Evolutionary conservation across 2,329 filamentous ascomycete species (phyloP).

Genomic region (Leptographium radiaticola): DNA sequence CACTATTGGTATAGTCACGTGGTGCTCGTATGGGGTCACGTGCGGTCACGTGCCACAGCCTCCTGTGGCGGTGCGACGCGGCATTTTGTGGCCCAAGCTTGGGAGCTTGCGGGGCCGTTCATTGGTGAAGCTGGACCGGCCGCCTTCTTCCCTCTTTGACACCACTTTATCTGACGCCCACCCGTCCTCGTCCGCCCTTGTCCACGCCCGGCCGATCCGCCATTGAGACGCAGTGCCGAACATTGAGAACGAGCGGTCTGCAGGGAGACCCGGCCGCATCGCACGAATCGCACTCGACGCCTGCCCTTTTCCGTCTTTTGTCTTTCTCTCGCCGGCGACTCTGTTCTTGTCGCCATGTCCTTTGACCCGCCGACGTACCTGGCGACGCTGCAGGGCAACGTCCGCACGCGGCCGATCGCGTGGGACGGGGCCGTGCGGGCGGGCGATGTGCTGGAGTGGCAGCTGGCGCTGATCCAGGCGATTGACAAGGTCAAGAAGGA

Average conservation of each 20-base stretch:
- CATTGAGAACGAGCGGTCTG: not conserved
- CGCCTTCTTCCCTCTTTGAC: not conserved
- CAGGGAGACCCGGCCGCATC: not conserved
- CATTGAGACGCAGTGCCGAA: not conserved
- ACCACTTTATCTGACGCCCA: not conserved
- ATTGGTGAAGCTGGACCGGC: not conserved
- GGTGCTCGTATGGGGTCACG: no score
- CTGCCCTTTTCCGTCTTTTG: not conserved
- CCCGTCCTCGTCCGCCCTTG: not conserved
- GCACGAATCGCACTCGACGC: not conserved
- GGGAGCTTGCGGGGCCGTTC: conserved; percentile 2
- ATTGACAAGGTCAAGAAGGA: conserved; percentile 95
- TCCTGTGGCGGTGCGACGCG: conserved; percentile 7
- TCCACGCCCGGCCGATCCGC: not conserved
- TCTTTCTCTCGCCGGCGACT: not conserved
- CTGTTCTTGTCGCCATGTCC: conserved; percentile 49
- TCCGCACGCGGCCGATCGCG: conserved; percentile 85
- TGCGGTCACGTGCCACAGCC: not conserved
- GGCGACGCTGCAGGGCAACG: conserved; percentile 84
- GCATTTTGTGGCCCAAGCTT: conserved; percentile 13
- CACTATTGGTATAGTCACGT: no score
- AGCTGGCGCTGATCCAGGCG: conserved; percentile 89
- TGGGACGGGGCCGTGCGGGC: conserved; percentile 95
- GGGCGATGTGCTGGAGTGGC: conserved; percentile 84
- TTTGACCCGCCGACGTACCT: conserved; percentile 83